phyloP scores from a whole-genome alignment of 2,329 filamentous ascomycete species.

The Fusarium tjaetaba region DNA sequence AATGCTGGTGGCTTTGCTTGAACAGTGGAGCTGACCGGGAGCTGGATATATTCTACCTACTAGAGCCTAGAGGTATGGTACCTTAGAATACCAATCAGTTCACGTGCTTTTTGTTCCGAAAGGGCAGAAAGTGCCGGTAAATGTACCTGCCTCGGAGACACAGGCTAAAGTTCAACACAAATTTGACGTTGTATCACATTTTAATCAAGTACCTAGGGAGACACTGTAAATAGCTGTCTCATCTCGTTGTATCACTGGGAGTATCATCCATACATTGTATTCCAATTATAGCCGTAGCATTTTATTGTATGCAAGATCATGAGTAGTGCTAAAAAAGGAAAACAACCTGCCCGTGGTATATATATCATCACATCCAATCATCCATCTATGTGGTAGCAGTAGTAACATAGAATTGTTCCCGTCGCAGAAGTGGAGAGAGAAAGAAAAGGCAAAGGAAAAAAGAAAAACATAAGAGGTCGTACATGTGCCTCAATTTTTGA shows the following conservation, averaged over 20 bases:
- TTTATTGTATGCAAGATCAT: background rate
- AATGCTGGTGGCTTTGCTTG: background rate
- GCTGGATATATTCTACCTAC: background rate
- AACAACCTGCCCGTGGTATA: conserved; percentile 25
- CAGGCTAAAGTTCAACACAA: background rate
- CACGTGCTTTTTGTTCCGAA: background rate
- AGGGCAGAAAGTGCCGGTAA: background rate
- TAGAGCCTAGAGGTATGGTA: background rate
- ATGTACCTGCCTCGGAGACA: conserved; percentile 5
- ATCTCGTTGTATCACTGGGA: conserved; percentile 18
- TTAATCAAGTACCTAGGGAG: background rate
- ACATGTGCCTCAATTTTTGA: conserved; percentile 10
- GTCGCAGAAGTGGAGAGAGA: conserved; percentile 19
- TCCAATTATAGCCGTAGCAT: background rate
- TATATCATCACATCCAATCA: conserved; percentile 13
- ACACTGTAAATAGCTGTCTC: conserved; percentile 10
- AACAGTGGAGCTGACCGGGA: background rate
- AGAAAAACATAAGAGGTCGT: conserved; percentile 2
- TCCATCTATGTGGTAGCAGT: conserved; percentile 13
- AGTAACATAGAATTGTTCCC: conserved; percentile 5
- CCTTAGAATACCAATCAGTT: background rate
- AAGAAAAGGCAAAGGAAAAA: background rate
- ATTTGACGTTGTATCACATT: background rate
- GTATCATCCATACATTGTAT: conserved; percentile 20
- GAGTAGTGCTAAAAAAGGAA: background rate